Evolutionary conservation across 331 rosid species (phyloP).

Genomic region (Telfairia occidentalis): DNA sequence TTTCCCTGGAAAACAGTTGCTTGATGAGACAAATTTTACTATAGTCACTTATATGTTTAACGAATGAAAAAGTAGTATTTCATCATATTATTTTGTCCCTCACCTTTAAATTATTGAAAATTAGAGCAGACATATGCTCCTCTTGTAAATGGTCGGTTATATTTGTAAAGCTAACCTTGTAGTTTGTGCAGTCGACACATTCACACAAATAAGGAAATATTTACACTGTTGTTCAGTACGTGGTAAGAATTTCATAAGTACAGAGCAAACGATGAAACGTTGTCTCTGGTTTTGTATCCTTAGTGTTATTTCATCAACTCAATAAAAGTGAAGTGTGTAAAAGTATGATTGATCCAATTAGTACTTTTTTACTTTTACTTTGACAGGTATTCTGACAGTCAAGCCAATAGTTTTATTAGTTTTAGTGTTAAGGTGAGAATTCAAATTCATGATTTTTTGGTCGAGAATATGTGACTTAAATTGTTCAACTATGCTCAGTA

Average conservation of each 20-base stretch:
- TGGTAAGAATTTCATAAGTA: not conserved
- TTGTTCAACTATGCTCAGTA: too few relatives aligned
- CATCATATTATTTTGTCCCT: not conserved
- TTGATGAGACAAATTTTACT: not conserved
- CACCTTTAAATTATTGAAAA: not conserved
- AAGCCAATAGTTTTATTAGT: not conserved
- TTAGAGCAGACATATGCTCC: not conserved
- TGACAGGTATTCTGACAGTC: not conserved
- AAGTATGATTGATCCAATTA: not conserved
- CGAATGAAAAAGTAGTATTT: not conserved
- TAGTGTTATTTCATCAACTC: not conserved
- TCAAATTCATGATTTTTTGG: too few relatives aligned
- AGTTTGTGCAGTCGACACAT: not conserved
- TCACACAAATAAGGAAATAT: not conserved
- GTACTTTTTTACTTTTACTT: not conserved
- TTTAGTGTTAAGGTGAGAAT: too few relatives aligned
- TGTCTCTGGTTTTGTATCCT: not conserved
- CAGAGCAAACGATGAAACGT: not conserved
- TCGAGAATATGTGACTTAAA: too few relatives aligned
- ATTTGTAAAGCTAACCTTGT: conserved; percentile 1
- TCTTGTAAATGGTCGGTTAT: not conserved
- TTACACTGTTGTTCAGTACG: not conserved
- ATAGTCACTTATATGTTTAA: not conserved
- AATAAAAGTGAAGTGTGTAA: not conserved
- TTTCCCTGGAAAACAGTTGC: not conserved